Evolutionary conservation across 176 grass and related monocot genomes (phyloP).

Genomic region (Hordeum vulgare): DNA sequence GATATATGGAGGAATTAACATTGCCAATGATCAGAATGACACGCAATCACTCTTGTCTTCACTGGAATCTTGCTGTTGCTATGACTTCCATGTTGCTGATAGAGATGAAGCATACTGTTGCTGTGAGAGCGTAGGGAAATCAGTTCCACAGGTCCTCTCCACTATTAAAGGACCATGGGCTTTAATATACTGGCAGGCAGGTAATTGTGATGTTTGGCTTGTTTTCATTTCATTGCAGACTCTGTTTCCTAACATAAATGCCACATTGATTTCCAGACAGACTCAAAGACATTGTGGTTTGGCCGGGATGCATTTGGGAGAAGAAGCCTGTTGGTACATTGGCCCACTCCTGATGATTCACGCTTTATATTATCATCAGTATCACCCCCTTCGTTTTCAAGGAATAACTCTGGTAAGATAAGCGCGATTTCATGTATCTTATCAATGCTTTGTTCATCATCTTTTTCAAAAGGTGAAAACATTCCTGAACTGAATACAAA

Average conservation of each 20-base stretch:
- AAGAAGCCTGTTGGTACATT: conserved; percentile 85
- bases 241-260: conserved; percentile 3
- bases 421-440: background rate
- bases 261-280: conserved; percentile 33
- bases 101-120: conserved; percentile 32
- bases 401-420: conserved; percentile 38
- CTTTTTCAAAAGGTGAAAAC: background rate
- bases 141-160: conserved; percentile 59
- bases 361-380: conserved; percentile 80
- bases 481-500: background rate
- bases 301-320: conserved; percentile 83
- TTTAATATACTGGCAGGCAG: conserved; percentile 93
- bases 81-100: conserved; percentile 21
- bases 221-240: background rate
- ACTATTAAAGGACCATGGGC: conserved; percentile 81
- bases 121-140: conserved; percentile 15
- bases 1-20: conserved; percentile 75
- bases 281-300: conserved; percentile 69
- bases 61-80: conserved; percentile 57
- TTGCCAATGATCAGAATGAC: conserved; percentile 58
- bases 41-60: conserved; percentile 51
- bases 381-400: conserved; percentile 35
- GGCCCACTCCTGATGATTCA: conserved; percentile 62
- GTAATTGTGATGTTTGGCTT: conserved; percentile 20
- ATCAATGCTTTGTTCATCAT: background rate